Evolutionary conservation across 768 basidiomycete genomes (phyloP).

Genomic region (Boletus eberwhitei): DNA sequence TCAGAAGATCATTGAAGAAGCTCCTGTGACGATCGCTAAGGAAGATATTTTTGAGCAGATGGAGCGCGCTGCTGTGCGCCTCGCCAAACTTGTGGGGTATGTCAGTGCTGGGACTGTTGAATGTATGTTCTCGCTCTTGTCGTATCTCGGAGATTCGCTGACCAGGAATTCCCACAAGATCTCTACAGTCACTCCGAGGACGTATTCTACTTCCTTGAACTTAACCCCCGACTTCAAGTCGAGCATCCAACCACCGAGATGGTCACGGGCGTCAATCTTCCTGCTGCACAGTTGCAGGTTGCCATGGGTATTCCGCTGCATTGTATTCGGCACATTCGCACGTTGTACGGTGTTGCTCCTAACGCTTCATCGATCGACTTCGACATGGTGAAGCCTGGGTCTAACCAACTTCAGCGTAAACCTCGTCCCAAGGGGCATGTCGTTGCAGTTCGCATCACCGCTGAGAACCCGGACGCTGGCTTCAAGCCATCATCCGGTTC

Average conservation of each 20-base stretch:
- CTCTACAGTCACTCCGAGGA: slow-evolving; percentile 94
- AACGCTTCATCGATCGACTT: slow-evolving; percentile 94
- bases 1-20: slow-evolving; percentile 99
- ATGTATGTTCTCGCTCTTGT: slow-evolving; percentile 46
- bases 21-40: slow-evolving; percentile 95
- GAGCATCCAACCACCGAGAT: slow-evolving; percentile 99
- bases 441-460: slow-evolving; percentile 98
- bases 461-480: slow-evolving; percentile 98
- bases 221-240: slow-evolving; percentile 99
- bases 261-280: slow-evolving; percentile 98
- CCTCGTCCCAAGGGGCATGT: slow-evolving; percentile 98
- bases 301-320: slow-evolving; percentile 98
- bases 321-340: slow-evolving; percentile 92
- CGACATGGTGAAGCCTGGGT: slow-evolving; percentile 87
- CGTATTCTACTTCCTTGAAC: slow-evolving; percentile 94
- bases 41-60: slow-evolving; percentile 92
- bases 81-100: slow-evolving; percentile 98
- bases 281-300: slow-evolving; percentile 94
- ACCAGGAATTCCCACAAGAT: slow-evolving; percentile 45
- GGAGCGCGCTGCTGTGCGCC: slow-evolving; percentile 98
- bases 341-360: slow-evolving; percentile 91
- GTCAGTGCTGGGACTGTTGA: slow-evolving; percentile 98
- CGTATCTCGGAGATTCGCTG: neutral
- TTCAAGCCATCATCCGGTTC: slow-evolving; percentile 99
- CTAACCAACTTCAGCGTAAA: slow-evolving; percentile 85